A percentile compares a stretch with the other conserved stretches of the same genome.
phyloP scores from a whole-genome alignment of 768 basidiomycete species.

The Amanita polypyramis region DNA sequence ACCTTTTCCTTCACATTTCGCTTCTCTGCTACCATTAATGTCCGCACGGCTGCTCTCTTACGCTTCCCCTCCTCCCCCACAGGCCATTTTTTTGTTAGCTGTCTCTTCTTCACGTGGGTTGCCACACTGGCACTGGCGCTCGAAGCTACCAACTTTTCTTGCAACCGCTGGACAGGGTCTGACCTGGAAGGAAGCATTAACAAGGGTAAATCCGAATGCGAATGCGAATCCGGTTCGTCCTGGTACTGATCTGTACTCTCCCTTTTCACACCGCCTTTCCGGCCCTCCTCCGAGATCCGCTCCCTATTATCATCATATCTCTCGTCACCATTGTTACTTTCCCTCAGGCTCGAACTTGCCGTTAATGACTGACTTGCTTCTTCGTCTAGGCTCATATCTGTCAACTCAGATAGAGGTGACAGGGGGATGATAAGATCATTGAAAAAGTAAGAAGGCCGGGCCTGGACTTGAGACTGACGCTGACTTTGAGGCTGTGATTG shows the following conservation, averaged over 20 bases:
- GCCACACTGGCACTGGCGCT: neutral
- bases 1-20: neutral
- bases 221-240: too few species aligned
- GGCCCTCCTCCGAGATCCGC: too few species aligned
- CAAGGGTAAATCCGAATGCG: too few species aligned
- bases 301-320: too few species aligned
- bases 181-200: too few species aligned
- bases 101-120: neutral
- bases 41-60: too few species aligned
- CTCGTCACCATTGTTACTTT: too few species aligned
- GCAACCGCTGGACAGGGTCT: too few species aligned
- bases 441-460: neutral
- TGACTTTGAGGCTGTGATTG: neutral
- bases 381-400: neutral
- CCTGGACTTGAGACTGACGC: neutral
- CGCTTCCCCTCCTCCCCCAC: neutral
- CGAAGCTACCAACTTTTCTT: too few species aligned
- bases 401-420: constrained; percentile 6
- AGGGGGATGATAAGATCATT: neutral
- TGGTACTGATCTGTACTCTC: too few species aligned
- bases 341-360: too few species aligned
- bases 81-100: neutral
- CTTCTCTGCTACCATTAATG: neutral
- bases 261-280: too few species aligned
- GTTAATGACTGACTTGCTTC: neutral